A percentile compares a stretch with the other conserved stretches of the same genome.
Evolutionary conservation across 176 grass and related monocot species (phyloP).

Genomic region (Carex parvula): DNA sequence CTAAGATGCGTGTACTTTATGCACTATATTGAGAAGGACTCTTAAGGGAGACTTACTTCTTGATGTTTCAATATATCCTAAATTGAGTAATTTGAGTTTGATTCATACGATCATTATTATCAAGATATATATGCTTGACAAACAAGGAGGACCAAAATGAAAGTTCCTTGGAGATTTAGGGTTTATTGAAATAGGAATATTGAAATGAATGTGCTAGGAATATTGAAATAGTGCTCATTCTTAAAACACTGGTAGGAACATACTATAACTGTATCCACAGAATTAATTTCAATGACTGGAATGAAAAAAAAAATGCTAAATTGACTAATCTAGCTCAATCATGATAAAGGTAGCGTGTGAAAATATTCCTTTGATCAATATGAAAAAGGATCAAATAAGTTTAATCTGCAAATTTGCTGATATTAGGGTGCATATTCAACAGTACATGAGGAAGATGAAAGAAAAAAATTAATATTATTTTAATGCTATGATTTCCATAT

Average conservation of each 20-base stretch:
- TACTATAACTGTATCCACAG: neutral
- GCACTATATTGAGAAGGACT: neutral
- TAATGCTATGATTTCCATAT: neutral
- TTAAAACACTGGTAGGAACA: neutral
- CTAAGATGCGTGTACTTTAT: neutral
- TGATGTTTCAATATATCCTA: neutral
- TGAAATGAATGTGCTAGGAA: neutral
- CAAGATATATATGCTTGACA: no score
- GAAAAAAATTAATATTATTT: neutral
- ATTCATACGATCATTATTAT: no score
- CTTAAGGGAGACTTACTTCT: neutral
- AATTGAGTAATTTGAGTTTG: neutral
- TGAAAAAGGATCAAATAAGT: neutral
- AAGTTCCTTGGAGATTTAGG: no score
- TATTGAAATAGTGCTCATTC: neutral
- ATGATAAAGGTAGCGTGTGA: neutral
- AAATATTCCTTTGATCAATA: neutral
- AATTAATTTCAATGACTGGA: neutral
- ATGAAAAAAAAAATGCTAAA: neutral
- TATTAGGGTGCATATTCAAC: neutral
- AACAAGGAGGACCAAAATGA: no score
- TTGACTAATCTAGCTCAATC: neutral
- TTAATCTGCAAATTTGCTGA: neutral
- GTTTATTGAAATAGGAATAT: no score
- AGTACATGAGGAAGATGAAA: neutral